phyloP scores from a whole-genome alignment of 192 early-diverging fungal genomes.

The Phlyctochytrium bullatum region DNA sequence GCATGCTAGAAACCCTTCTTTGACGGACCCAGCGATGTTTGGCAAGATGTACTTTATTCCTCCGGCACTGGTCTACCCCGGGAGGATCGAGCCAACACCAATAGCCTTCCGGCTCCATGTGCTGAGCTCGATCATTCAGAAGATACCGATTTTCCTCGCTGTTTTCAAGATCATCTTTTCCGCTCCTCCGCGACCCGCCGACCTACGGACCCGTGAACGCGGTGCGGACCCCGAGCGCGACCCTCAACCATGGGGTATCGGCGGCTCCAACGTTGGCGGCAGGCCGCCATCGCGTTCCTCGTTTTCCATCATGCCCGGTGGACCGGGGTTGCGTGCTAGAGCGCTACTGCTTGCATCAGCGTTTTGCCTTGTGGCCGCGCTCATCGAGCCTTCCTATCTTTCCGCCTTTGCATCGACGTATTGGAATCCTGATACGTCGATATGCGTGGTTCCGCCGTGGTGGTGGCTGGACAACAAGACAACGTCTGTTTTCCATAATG shows the following conservation, averaged over 20 bases:
- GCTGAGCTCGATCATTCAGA: slow-evolving; percentile 10
- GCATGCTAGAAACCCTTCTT: neutral
- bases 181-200: neutral
- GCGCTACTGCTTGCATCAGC: neutral
- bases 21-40: neutral
- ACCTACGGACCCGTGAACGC: too few relatives aligned
- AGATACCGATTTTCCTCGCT: slow-evolving; percentile 18
- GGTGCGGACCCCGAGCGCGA: neutral
- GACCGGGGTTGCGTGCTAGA: neutral
- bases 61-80: slow-evolving; percentile 4
- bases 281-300: neutral
- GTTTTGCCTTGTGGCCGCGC: neutral
- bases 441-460: slow-evolving; percentile 42
- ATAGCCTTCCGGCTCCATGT: slow-evolving; percentile 12
- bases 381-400: neutral
- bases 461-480: slow-evolving; percentile 26
- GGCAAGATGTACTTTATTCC: neutral
- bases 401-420: neutral
- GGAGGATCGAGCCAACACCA: neutral
- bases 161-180: slow-evolving; percentile 7
- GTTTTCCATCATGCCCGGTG: neutral
- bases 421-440: neutral
- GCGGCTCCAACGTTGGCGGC: neutral
- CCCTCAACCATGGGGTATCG: too few relatives aligned
- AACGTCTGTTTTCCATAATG: neutral